A percentile compares a stretch with the other conserved stretches of the same genome.
Evolutionary conservation across 2,329 filamentous ascomycete genomes (phyloP).

Genomic region (Aspergillus sp.): DNA sequence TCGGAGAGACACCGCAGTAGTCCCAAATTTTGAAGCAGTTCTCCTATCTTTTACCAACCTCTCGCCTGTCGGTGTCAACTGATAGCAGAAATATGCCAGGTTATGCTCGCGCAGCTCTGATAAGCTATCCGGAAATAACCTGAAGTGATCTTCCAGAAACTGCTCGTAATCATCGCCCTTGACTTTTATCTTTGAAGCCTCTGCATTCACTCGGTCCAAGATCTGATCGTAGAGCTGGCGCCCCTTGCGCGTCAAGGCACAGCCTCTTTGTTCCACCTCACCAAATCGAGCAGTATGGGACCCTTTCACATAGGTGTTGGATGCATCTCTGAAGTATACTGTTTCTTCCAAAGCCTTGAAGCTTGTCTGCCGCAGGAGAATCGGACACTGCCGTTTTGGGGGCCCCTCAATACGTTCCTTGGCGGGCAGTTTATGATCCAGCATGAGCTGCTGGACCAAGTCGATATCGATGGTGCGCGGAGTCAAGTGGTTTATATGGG

Average conservation of each 20-base stretch:
- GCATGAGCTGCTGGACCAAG: slow-evolving; percentile 39
- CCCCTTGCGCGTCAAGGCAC: slow-evolving; percentile 41
- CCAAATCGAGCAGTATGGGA: slow-evolving; percentile 46
- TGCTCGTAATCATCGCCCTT: slow-evolving; percentile 8
- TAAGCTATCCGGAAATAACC: slow-evolving; percentile 38
- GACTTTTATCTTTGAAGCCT: slow-evolving; percentile 4
- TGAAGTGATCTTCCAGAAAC: slow-evolving; percentile 24
- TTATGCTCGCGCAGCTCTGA: slow-evolving; percentile 25
- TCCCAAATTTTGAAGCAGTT: too few relatives aligned
- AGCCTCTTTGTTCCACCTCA: slow-evolving; percentile 47
- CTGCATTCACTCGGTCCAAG: slow-evolving; percentile 20
- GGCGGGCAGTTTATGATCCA: slow-evolving; percentile 30
- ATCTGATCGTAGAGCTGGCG: slow-evolving; percentile 41
- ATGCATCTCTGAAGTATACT: slow-evolving; percentile 32
- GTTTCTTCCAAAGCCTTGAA: slow-evolving; percentile 46
- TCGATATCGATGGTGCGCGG: slow-evolving; percentile 45
- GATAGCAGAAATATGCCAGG: slow-evolving; percentile 37
- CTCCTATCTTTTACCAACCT: too few relatives aligned
- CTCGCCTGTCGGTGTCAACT: slow-evolving; percentile 5
- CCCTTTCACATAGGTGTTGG: slow-evolving; percentile 20
- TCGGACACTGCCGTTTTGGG: slow-evolving; percentile 36
- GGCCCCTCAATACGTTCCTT: slow-evolving; percentile 49
- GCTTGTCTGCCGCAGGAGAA: slow-evolving; percentile 48
- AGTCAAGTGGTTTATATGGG: slow-evolving; percentile 49
- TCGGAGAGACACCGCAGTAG: too few relatives aligned